These are phyloP conservation scores for Xerocomellus dryophilus DNA, from an alignment of 768 basidiomycete genomes.

Conservation along the genomic window DNA sequence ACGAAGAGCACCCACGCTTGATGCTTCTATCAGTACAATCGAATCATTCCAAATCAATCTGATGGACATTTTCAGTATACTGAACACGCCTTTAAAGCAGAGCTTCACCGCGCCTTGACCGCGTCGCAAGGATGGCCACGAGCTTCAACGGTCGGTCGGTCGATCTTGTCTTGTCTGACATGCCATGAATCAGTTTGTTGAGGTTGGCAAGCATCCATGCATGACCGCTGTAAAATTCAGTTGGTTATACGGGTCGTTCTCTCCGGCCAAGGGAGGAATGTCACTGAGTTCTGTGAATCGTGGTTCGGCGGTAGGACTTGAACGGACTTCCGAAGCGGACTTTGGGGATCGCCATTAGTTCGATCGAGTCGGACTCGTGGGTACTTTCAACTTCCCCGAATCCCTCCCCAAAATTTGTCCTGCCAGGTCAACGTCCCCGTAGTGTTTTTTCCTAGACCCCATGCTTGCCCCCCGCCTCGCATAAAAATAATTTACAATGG, in stretches of 20 bases:
- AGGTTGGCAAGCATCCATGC: not conserved
- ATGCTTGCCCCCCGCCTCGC: not conserved
- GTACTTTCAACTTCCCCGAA: not conserved
- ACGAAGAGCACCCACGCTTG: conserved; percentile 5
- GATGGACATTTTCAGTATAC: not conserved
- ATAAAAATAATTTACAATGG: not conserved
- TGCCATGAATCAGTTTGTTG: not conserved
- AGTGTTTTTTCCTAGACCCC: not conserved
- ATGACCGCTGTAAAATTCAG: conserved; percentile 3
- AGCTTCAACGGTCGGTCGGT: conserved; percentile 6
- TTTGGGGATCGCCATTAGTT: not conserved
- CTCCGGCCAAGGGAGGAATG: not conserved
- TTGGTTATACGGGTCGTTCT: not conserved
- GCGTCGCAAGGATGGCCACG: not conserved
- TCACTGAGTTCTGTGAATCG: not conserved
- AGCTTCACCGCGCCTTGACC: not conserved
- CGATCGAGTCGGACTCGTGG: not conserved
- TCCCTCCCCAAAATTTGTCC: not conserved
- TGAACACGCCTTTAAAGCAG: not conserved
- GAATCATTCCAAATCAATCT: conserved; percentile 1
- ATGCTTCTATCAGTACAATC: conserved; percentile 6
- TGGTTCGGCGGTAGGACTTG: not conserved
- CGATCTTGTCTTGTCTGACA: conserved; percentile 1
- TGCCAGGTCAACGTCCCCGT: not conserved
- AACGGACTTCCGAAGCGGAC: not conserved